Base-by-base conservation (phyloP, 2,329 filamentous ascomycete genomes). In the Helminthosporium solani region DNA sequence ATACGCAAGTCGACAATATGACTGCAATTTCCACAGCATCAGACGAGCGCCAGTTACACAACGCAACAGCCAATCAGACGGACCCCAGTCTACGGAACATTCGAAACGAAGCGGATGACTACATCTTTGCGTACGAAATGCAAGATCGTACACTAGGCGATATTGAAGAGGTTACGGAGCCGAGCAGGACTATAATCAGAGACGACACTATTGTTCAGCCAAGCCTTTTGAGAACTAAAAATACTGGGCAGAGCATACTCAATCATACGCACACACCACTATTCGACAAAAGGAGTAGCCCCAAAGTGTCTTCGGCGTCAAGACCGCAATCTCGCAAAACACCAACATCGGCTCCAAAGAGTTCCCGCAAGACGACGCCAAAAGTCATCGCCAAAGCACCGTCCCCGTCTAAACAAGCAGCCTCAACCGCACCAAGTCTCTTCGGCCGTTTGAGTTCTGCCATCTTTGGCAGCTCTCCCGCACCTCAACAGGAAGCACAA, bases 81-180 rank as follows among this genome's bases (percentile, higher is more conserved):
- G 53, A 54, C 37, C 53, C 54, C 15, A 67, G 61, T 21, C 52
- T 70, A 18, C 52, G 61, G 15, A 58, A 57, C 20, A 50, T 70
- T 18, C 66, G 66, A 9, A 53, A 60, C 15, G 64, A 70, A 37
- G 64, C 64, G 2, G 58, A 69, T 42, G 64, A 55, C 12, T 67
- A 67, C 38, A 58, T 65, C 2, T 52, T 65, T 7, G 66, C 66
- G 1, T 70, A 69, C 40, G 59, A 63, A 34, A 49, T 57, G 5
- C 67, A 66, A 44, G 56, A 66, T 19, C 64, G 60, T 11, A 61
- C 58, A 5, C 46, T 70, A 9, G 47, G 65, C 18, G 61, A 67
- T 25, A 64, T 70, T 20, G 57, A 60, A 20, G 66, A 70, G 45
- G 57, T 68, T n/a, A 70, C 66, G 1, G 66, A 68, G 39, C 57